Conservation (phyloP, 768 basidiomycete genomes). For the Leccinum sublutescens region DNA sequence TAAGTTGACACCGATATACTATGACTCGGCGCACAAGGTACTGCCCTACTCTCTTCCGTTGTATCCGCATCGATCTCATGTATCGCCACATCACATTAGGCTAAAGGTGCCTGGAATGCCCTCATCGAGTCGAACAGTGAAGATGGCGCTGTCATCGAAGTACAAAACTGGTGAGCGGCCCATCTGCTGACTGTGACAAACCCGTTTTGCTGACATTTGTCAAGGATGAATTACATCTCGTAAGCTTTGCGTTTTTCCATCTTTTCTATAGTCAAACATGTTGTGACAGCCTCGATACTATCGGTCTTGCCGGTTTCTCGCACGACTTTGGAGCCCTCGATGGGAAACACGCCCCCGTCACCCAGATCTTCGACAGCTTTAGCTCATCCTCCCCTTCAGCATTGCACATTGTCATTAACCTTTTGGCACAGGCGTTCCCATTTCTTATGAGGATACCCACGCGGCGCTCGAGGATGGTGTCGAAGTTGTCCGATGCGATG, state of each 20-base stretch:
- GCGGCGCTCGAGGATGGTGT: too few species aligned
- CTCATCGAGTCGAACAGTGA: background rate
- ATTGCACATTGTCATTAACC: too few species aligned
- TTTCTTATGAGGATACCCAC: too few species aligned
- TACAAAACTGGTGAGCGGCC: background rate
- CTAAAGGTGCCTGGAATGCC: background rate
- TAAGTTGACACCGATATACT: background rate
- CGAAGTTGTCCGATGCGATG: too few species aligned
- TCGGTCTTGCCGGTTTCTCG: too few species aligned
- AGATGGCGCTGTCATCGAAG: background rate
- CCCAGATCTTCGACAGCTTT: too few species aligned
- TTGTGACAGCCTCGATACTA: background rate
- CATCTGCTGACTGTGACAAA: too few species aligned
- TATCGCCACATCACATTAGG: background rate
- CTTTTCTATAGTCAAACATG: background rate
- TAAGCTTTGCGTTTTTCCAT: background rate
- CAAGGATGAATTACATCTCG: background rate
- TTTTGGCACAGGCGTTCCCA: too few species aligned
- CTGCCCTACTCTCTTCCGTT: background rate
- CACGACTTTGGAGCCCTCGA: too few species aligned
- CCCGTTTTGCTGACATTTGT: background rate
- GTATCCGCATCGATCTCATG: background rate
- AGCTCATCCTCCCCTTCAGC: too few species aligned
- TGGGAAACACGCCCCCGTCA: too few species aligned
- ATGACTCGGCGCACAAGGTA: background rate